Conservation (phyloP, 2,329 filamentous ascomycete species). For the Penicillium brasilianum region DNA sequence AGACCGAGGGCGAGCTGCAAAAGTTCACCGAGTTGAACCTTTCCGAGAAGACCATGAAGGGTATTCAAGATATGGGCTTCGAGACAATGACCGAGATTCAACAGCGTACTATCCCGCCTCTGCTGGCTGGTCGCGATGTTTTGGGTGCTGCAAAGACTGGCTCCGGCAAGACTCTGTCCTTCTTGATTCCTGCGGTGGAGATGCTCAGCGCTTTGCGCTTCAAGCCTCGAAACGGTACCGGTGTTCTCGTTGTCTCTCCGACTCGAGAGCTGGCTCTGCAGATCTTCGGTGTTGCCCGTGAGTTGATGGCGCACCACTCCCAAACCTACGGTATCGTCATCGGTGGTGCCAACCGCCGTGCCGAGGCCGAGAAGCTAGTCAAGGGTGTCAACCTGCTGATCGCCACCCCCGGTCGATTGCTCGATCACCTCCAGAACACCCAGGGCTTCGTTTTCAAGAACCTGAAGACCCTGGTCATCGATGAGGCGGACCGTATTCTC, state of each 20-base stretch:
- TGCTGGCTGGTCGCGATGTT: slow-evolving; percentile 88
- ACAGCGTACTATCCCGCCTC: slow-evolving; percentile 80
- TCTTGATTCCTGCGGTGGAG: slow-evolving; percentile 91
- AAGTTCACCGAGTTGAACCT: slow-evolving; percentile 82
- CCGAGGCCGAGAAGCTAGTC: slow-evolving; percentile 89
- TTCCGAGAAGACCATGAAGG: slow-evolving; percentile 85
- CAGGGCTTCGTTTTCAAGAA: slow-evolving; percentile 91
- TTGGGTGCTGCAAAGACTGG: slow-evolving; percentile 95
- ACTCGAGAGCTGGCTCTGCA: slow-evolving; percentile 93
- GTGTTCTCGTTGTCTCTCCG: slow-evolving; percentile 89
- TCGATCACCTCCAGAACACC: slow-evolving; percentile 94
- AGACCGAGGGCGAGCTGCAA: slow-evolving; percentile 65
- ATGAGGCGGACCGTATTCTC: slow-evolving; percentile 94
- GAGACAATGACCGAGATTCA: slow-evolving; percentile 96
- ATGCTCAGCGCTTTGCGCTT: slow-evolving; percentile 89
- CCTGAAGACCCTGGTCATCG: slow-evolving; percentile 87
- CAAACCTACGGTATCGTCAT: slow-evolving; percentile 96
- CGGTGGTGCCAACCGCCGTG: slow-evolving; percentile 86
- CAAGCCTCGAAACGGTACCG: slow-evolving; percentile 91
- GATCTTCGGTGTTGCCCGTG: slow-evolving; percentile 92
- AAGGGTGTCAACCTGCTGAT: slow-evolving; percentile 96
- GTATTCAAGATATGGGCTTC: slow-evolving; percentile 90
- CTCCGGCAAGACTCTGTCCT: slow-evolving; percentile 92
- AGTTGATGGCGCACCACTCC: slow-evolving; percentile 92
- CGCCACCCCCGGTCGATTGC: slow-evolving; percentile 86